A percentile compares a stretch with the other conserved stretches of the same genome.
These are phyloP conservation scores for Backusella tuberculispora DNA, from an alignment of 192 early-diverging fungal genomes.

Conservation along the genomic window DNA sequence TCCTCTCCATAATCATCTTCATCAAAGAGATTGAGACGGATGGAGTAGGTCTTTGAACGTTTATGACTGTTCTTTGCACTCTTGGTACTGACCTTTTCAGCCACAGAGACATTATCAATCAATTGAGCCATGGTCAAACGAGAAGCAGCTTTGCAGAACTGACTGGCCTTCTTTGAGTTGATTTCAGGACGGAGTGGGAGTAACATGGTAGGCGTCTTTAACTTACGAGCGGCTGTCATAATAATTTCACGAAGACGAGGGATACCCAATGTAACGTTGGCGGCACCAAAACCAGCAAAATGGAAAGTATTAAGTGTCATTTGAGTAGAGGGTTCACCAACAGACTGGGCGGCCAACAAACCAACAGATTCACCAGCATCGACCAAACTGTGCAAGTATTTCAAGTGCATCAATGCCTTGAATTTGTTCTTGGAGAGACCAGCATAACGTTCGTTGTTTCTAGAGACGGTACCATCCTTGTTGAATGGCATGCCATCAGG, in stretches of 20 bases:
- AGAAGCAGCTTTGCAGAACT: conserved; percentile 74
- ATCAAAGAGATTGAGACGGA: conserved; percentile 87
- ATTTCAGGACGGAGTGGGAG: conserved; percentile 75
- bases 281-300: conserved; percentile 94
- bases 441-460: conserved; percentile 61
- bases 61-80: conserved; percentile 41
- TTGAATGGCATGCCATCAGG: conserved; percentile 65
- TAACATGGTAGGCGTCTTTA: conserved; percentile 94
- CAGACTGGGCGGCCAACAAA: conserved; percentile 93
- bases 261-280: conserved; percentile 99
- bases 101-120: conserved; percentile 84
- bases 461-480: conserved; percentile 52
- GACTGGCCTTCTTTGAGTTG: conserved; percentile 61
- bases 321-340: conserved; percentile 99
- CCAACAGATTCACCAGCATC: conserved; percentile 99
- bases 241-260: conserved; percentile 99
- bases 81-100: conserved; percentile 71
- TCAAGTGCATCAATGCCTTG: conserved; percentile 90
- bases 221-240: conserved; percentile 92
- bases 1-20: conserved; percentile 76
- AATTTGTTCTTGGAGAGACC: conserved; percentile 72
- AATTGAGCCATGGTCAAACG: conserved; percentile 82
- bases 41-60: conserved; percentile 77
- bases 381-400: conserved; percentile 90
- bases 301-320: conserved; percentile 99